Evolutionary conservation across 2,329 filamentous ascomycete genomes (phyloP), one percentile per base, ranked within the genome.

Genomic region (Didymella pomorum): DNA sequence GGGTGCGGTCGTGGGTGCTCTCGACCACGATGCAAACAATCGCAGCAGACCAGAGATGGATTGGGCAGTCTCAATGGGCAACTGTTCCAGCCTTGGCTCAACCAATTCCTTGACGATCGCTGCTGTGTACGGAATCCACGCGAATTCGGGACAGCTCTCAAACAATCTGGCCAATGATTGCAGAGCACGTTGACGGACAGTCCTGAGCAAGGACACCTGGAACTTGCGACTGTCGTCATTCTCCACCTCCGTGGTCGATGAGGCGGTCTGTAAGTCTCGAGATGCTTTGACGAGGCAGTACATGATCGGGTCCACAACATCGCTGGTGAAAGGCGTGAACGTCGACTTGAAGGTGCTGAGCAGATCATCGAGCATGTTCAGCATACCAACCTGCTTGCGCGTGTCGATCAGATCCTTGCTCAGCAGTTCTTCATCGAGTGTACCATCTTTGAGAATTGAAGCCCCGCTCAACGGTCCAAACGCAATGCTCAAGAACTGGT

Each of bases 351-450:
- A 84, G 52, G 95, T 92, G 56, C 90, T 89, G 59, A 98, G 87
- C 73, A 98, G 87, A 11, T 94, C 88, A 59, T 93, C 89, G 48
- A 95, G 83, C 92, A 98, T 95, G 72, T 96, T 96, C 50, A 97
- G 80, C 72, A 97, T 87, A 81, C 96, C 95, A 58, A 95, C 85
- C 76, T 97, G 94, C 76, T 93, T 95, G 69, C 93, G 87, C 11
- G 85, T 79, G 16, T 86, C 84, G 25, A 93, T 78, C 12, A 89
- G 62, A 43, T 91, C 85, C 26, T 61, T 60, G n/a, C 64, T 53
- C 8, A 76, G 41, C 6, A 74, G 10, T 1, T 82, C 72, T 54
- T 83, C 79, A 48, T 85, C 81, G 2, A 84, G 78, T 5, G 78
- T 68, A 1, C 79, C 72, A 11, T 83, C 78, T 50, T 85, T 80